Evolutionary conservation across 306 rosid genomes (phyloP).

Genomic region (Cucurbita moschata): DNA sequence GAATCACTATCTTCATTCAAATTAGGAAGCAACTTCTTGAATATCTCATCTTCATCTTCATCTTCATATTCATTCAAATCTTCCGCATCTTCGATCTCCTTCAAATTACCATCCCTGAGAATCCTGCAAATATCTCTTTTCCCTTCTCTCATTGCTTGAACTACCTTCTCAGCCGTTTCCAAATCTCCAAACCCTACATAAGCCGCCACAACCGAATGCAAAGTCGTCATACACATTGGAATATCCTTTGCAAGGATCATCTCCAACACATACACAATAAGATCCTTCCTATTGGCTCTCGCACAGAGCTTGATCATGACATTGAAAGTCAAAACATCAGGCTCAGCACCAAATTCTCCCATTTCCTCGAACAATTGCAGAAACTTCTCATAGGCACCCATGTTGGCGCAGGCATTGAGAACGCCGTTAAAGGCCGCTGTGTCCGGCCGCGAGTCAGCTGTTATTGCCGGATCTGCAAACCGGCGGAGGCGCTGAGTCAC

Average conservation of each 20-base stretch:
- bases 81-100: conserved; percentile 5
- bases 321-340: conserved; percentile 70
- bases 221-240: conserved; percentile 49
- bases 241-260: conserved; percentile 49
- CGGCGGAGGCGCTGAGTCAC: conserved; percentile 46
- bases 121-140: conserved; percentile 60
- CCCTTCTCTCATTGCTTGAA: conserved; percentile 85
- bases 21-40: conserved; percentile 69
- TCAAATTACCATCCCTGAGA: conserved; percentile 29
- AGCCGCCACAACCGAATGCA: conserved; percentile 67
- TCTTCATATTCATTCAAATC: conserved; percentile 6
- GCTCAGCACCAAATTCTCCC: conserved; percentile 35
- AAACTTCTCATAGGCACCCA: conserved; percentile 50
- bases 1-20: conserved; percentile 8
- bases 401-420: conserved; percentile 76
- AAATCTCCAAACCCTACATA: conserved; percentile 73
- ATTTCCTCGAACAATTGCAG: conserved; percentile 82
- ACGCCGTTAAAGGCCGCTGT: conserved; percentile 74
- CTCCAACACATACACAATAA: conserved; percentile 66
- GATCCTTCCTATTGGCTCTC: conserved; percentile 43
- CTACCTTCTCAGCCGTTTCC: conserved; percentile 59
- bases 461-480: conserved; percentile 25
- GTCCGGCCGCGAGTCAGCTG: conserved; percentile 59
- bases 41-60: conserved; percentile 17
- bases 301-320: conserved; percentile 68